phyloP scores from a whole-genome alignment of 140 eudicot species.

The Oenanthe javanica region DNA sequence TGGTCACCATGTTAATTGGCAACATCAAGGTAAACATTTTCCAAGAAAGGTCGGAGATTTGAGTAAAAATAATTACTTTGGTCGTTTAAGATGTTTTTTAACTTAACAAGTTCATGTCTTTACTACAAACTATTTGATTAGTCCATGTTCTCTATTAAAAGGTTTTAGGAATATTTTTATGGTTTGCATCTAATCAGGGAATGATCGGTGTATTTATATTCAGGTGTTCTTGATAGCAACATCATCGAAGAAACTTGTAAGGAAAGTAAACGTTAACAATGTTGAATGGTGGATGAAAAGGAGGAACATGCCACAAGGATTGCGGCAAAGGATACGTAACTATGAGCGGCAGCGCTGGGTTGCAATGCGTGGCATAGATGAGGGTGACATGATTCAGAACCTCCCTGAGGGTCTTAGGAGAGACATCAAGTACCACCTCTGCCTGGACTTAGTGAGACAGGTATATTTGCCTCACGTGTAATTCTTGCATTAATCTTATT shows the following conservation, averaged over 20 bases:
- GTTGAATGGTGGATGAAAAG: slow-evolving; percentile 98
- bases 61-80: not conserved
- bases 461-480: slow-evolving; percentile 6
- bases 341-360: slow-evolving; percentile 92
- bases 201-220: not conserved
- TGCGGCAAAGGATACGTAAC: slow-evolving; percentile 69
- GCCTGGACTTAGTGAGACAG: slow-evolving; percentile 92
- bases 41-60: not conserved
- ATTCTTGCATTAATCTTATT: not conserved
- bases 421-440: slow-evolving; percentile 91
- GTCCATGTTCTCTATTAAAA: not conserved
- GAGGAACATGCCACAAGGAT: slow-evolving; percentile 54
- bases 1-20: slow-evolving; percentile 95
- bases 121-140: not conserved
- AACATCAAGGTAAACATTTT: slow-evolving; percentile 69
- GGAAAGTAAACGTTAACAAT: slow-evolving; percentile 80
- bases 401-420: slow-evolving; percentile 97
- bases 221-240: slow-evolving; percentile 92
- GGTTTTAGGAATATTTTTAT: not conserved
- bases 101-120: not conserved
- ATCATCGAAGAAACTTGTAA: slow-evolving; percentile 86
- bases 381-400: slow-evolving; percentile 65
- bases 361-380: slow-evolving; percentile 97
- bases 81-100: not conserved
- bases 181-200: not conserved